phyloP scores from a whole-genome alignment of 2,329 filamentous ascomycete species.

The Metarhizium guizhouense region DNA sequence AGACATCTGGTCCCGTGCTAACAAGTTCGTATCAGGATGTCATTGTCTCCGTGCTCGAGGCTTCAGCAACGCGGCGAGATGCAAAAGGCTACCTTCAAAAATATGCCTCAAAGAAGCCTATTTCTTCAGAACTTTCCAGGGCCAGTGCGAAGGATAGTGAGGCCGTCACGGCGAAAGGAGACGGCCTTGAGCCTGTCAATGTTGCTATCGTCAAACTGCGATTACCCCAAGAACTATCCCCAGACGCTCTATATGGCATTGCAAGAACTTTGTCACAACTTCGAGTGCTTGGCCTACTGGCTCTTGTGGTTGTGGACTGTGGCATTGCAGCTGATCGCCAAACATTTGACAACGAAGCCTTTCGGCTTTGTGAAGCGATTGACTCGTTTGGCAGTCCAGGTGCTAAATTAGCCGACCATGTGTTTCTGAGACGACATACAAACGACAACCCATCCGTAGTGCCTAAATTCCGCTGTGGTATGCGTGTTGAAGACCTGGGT shows the following conservation, averaged over 20 bases:
- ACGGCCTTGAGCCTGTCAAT: conserved; percentile 30
- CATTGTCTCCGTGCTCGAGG: conserved; percentile 76
- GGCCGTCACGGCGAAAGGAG: background rate
- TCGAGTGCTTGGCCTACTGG: conserved; percentile 68
- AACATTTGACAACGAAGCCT: conserved; percentile 52
- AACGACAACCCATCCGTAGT: conserved; percentile 1
- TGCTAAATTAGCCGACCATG: conserved; percentile 55
- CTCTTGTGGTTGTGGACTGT: conserved; percentile 76
- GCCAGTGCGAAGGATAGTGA: background rate
- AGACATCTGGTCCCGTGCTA: background rate
- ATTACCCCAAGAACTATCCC: conserved; percentile 60
- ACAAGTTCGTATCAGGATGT: conserved; percentile 55
- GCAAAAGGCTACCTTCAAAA: conserved; percentile 86
- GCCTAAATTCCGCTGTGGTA: conserved; percentile 14
- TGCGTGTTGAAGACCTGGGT: conserved; percentile 22
- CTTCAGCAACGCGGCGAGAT: conserved; percentile 86
- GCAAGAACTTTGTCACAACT: conserved; percentile 80
- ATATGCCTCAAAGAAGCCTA: conserved; percentile 42
- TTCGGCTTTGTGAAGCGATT: conserved; percentile 66
- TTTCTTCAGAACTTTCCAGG: conserved; percentile 3
- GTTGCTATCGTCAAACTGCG: conserved; percentile 81
- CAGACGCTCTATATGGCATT: conserved; percentile 62
- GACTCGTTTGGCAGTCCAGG: conserved; percentile 59
- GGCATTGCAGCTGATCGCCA: conserved; percentile 31
- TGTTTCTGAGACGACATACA: conserved; percentile 13